A percentile compares a stretch with the other conserved stretches of the same genome.
Evolutionary conservation across 2,329 filamentous ascomycete genomes (phyloP).

Genomic region (Aspergillus costaricaensis): DNA sequence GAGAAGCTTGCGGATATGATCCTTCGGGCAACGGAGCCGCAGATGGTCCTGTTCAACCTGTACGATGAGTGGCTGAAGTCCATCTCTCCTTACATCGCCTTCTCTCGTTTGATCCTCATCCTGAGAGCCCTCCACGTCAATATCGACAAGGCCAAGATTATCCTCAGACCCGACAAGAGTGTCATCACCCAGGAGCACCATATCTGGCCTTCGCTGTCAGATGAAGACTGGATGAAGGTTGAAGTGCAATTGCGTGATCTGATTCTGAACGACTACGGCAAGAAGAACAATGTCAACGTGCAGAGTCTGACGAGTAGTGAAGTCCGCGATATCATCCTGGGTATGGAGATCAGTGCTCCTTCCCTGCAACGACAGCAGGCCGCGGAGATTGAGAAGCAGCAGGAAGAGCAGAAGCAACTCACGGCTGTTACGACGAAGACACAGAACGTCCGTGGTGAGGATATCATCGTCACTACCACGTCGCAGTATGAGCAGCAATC

Average conservation of each 20-base stretch:
- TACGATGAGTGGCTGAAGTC: slow-evolving; percentile 99
- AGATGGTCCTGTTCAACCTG: slow-evolving; percentile 99
- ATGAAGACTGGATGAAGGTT: slow-evolving; percentile 99
- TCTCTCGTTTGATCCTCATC: slow-evolving; percentile 91
- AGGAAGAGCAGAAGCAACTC: slow-evolving; percentile 93
- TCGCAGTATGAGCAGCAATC: slow-evolving; percentile 97
- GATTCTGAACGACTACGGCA: slow-evolving; percentile 97
- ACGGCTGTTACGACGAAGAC: slow-evolving; percentile 98
- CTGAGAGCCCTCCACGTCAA: slow-evolving; percentile 95
- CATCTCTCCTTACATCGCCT: slow-evolving; percentile 97
- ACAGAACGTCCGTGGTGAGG: slow-evolving; percentile 93
- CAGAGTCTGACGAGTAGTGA: slow-evolving; percentile 95
- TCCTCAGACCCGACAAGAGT: slow-evolving; percentile 93
- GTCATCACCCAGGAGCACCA: slow-evolving; percentile 98
- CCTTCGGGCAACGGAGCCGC: slow-evolving; percentile 92
- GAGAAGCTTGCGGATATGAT: slow-evolving; percentile 99
- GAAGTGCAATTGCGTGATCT: slow-evolving; percentile 93
- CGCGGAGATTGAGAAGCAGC: slow-evolving; percentile 98
- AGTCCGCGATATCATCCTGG: slow-evolving; percentile 95
- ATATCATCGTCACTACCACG: slow-evolving; percentile 97
- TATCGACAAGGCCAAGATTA: slow-evolving; percentile 95
- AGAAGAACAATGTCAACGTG: slow-evolving; percentile 99
- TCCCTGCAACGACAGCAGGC: slow-evolving; percentile 98
- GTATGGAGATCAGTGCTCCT: slow-evolving; percentile 98
- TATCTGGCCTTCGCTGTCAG: slow-evolving; percentile 92